Percentiles rank a stretch among this genome's conserved stretches.
Evolutionary conservation across 177 flowering plant genomes (phyloP).

Genomic region (Tripterygium wilfordii): DNA sequence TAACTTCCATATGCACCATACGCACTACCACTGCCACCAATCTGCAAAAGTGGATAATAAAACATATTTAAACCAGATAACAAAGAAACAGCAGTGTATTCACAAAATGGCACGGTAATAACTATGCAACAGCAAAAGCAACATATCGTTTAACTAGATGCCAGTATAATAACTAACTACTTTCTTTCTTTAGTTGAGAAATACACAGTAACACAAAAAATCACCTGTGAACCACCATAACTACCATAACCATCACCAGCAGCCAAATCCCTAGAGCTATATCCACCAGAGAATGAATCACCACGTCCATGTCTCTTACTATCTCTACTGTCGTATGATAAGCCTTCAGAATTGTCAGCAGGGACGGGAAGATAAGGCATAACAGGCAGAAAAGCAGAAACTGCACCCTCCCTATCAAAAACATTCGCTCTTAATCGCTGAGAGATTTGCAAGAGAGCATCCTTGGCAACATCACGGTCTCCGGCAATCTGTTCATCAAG

Average conservation of each 20-base stretch:
- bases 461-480: slow-evolving; percentile 67
- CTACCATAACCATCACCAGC: slow-evolving; percentile 56
- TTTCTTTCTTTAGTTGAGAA: too few species aligned
- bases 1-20: slow-evolving; percentile 79
- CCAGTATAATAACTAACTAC: too few species aligned
- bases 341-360: slow-evolving; percentile 50
- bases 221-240: slow-evolving; percentile 70
- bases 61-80: background rate
- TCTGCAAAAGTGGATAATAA: slow-evolving; percentile 27
- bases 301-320: slow-evolving; percentile 73
- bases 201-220: background rate
- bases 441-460: slow-evolving; percentile 68
- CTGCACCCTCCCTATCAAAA: slow-evolving; percentile 87
- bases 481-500: slow-evolving; percentile 62
- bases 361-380: slow-evolving; percentile 77
- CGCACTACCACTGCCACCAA: slow-evolving; percentile 44
- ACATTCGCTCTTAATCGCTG: slow-evolving; percentile 78
- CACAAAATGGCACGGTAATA: too few species aligned
- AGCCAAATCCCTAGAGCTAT: slow-evolving; percentile 63
- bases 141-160: too few species aligned
- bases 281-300: slow-evolving; percentile 65
- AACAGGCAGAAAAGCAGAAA: slow-evolving; percentile 68
- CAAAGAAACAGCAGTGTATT: background rate
- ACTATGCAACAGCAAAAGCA: background rate
- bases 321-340: slow-evolving; percentile 71